Evolutionary conservation across 345 rosid genomes (phyloP).

Genomic region (Eucalyptus regnans): DNA sequence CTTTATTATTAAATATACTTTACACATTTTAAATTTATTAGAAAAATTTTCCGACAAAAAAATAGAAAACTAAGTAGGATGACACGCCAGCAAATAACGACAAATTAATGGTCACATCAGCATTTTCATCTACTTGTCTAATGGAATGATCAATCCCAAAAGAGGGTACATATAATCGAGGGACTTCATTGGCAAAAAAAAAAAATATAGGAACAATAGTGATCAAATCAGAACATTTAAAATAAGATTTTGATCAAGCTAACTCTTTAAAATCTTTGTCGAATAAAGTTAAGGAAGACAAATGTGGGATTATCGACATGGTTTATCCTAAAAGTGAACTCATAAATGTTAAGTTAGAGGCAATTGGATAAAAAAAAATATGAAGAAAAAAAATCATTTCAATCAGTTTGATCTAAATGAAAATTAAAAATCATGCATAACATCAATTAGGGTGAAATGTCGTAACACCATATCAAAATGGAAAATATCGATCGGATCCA

Average conservation of each 20-base stretch:
- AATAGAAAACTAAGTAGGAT: neutral
- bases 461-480: neutral
- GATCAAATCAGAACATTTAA: neutral
- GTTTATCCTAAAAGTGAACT: neutral
- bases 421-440: neutral
- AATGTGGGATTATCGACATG: neutral
- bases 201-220: too few species aligned
- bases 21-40: neutral
- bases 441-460: neutral
- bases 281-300: neutral
- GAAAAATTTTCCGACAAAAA: neutral
- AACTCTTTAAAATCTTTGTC: neutral
- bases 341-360: neutral
- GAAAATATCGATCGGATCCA: neutral
- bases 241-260: neutral
- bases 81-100: neutral
- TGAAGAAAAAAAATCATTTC: neutral
- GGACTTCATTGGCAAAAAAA: too few species aligned
- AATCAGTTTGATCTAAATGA: neutral
- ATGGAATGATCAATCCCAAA: neutral
- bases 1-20: neutral
- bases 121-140: neutral
- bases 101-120: neutral
- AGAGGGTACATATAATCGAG: neutral
- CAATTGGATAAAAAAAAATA: neutral